Evolutionary conservation across 2,329 filamentous ascomycete genomes (phyloP).

Genomic region (Diaporthe sp.): DNA sequence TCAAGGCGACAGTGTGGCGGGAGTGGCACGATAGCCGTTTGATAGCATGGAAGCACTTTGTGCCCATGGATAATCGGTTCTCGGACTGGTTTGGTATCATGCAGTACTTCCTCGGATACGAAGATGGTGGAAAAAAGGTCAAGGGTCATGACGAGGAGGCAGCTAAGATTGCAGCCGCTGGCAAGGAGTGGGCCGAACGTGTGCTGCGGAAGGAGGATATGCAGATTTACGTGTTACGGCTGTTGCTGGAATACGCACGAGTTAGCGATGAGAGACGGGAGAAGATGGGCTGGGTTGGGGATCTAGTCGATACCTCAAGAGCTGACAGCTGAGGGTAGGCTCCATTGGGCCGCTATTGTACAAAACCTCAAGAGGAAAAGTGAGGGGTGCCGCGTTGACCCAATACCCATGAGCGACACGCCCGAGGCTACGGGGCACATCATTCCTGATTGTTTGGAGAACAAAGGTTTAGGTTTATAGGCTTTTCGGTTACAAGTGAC

Average conservation of each 20-base stretch:
- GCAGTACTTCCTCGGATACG: slow-evolving; percentile 79
- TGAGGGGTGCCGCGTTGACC: background rate
- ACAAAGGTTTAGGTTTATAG: background rate
- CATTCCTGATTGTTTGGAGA: background rate
- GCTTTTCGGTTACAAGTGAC: background rate
- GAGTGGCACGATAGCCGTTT: slow-evolving; percentile 86
- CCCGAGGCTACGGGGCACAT: background rate
- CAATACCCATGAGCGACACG: background rate
- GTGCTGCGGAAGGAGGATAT: slow-evolving; percentile 80
- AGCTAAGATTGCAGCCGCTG: slow-evolving; percentile 73
- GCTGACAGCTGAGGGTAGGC: slow-evolving; percentile 2
- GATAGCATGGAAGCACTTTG: slow-evolving; percentile 83
- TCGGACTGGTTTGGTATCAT: slow-evolving; percentile 79
- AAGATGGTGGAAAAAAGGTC: slow-evolving; percentile 45
- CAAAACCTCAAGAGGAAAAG: background rate
- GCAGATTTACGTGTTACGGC: slow-evolving; percentile 75
- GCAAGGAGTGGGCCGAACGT: slow-evolving; percentile 76
- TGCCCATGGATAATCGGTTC: slow-evolving; percentile 82
- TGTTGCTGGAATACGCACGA: slow-evolving; percentile 74
- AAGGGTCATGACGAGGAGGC: slow-evolving; percentile 68
- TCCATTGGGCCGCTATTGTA: background rate
- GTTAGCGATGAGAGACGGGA: slow-evolving; percentile 65
- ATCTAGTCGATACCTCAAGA: background rate
- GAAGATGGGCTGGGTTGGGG: slow-evolving; percentile 58
- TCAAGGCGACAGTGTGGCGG: slow-evolving; percentile 83